Evolutionary conservation across 2,329 filamentous ascomycete species (phyloP).

Genomic region (Gremmenia infestans): DNA sequence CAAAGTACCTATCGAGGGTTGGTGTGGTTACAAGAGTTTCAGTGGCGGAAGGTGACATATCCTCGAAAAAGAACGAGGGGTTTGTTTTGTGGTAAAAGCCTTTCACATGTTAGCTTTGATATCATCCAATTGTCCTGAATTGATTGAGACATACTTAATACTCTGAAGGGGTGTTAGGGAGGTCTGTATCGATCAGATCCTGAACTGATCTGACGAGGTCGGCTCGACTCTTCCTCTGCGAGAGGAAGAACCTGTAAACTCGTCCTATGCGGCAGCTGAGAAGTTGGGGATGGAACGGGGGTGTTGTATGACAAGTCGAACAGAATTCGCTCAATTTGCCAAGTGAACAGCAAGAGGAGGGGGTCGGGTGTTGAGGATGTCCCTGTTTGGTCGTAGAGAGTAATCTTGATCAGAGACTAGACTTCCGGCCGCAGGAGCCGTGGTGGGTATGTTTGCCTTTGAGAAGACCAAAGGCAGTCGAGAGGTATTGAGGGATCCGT

Average conservation of each 20-base stretch:
- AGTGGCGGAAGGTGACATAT: constrained; percentile 68
- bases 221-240: constrained; percentile 98
- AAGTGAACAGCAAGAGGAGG: constrained; percentile 49
- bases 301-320: constrained; percentile 46
- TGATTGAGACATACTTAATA: constrained; percentile 18
- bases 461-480: constrained; percentile 59
- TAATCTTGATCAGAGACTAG: constrained; percentile 66
- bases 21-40: constrained; percentile 41
- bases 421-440: constrained; percentile 58
- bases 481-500: constrained; percentile 7
- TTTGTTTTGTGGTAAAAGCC: constrained; percentile 7
- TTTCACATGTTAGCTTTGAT: not conserved
- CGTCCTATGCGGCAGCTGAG: constrained; percentile 99
- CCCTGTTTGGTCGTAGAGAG: constrained; percentile 57
- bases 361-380: constrained; percentile 62
- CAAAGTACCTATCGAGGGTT: constrained; percentile 28
- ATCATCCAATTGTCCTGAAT: not conserved
- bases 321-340: constrained; percentile 45
- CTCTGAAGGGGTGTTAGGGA: constrained; percentile 65
- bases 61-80: constrained; percentile 23
- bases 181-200: constrained; percentile 92
- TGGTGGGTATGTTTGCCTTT: constrained; percentile 55
- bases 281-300: constrained; percentile 54
- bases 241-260: constrained; percentile 98
- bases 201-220: constrained; percentile 88